phyloP scores from a whole-genome alignment of 2,329 filamentous ascomycete genomes.

The Paraconiothyrium sp. region DNA sequence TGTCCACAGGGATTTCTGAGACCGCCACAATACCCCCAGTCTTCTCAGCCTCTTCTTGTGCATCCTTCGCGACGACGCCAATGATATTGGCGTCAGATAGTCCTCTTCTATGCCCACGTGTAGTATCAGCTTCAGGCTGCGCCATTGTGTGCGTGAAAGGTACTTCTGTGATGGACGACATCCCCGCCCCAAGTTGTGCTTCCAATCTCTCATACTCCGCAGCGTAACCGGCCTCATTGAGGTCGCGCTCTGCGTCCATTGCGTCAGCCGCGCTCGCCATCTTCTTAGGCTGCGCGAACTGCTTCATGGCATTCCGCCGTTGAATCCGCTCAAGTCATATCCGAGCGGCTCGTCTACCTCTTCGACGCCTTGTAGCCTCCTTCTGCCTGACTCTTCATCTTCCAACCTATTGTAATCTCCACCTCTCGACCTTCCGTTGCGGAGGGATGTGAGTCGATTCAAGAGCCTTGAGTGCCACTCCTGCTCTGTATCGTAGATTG shows the following conservation, averaged over 20 bases:
- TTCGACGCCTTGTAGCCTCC: slow-evolving; percentile 34
- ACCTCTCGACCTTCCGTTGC: slow-evolving; percentile 27
- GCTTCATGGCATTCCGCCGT: slow-evolving; percentile 39
- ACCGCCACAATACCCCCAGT: slow-evolving; percentile 56
- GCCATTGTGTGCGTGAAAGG: slow-evolving; percentile 40
- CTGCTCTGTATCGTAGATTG: slow-evolving; percentile 29
- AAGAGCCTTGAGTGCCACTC: slow-evolving; percentile 43
- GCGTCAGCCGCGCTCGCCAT: slow-evolving; percentile 23
- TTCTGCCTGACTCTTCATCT: slow-evolving; percentile 40
- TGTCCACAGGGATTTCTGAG: slow-evolving; percentile 52
- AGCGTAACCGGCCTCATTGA: slow-evolving; percentile 43
- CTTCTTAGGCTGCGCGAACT: slow-evolving; percentile 28
- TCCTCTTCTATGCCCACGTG: slow-evolving; percentile 33
- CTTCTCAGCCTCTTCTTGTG: slow-evolving; percentile 55
- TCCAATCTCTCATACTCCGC: slow-evolving; percentile 49
- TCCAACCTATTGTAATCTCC: slow-evolving; percentile 43
- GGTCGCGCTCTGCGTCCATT: slow-evolving; percentile 29
- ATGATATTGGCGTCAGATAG: slow-evolving; percentile 29
- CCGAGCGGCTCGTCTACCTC: slow-evolving; percentile 43
- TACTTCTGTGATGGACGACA: slow-evolving; percentile 46
- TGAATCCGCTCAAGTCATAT: slow-evolving; percentile 40
- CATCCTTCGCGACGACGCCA: slow-evolving; percentile 41
- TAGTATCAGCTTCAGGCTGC: slow-evolving; percentile 21
- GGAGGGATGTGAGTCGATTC: slow-evolving; percentile 42
- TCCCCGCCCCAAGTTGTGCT: slow-evolving; percentile 47